These are phyloP conservation scores for Astrocystis sublimbata DNA, from an alignment of 495 filamentous ascomycete species.

Conservation along the genomic window DNA sequence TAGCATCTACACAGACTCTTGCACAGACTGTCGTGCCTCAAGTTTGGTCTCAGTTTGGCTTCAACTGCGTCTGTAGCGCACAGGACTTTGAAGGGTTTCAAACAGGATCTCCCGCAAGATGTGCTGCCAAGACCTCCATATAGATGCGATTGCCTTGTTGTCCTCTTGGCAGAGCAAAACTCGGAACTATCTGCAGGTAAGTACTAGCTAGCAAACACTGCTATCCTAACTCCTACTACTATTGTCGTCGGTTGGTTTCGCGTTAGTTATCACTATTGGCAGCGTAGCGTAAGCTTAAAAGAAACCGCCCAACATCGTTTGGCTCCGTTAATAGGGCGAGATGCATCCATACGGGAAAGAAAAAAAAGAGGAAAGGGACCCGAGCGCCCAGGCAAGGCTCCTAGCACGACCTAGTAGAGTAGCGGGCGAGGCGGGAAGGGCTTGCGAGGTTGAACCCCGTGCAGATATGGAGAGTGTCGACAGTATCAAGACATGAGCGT, in stretches of 20 bases:
- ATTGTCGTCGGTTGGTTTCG: background rate
- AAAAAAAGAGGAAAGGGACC: too few relatives aligned
- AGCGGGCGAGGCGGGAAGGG: too few relatives aligned
- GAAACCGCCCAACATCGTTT: background rate
- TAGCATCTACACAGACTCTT: too few relatives aligned
- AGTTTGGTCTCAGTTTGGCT: too few relatives aligned
- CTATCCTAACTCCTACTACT: too few relatives aligned
- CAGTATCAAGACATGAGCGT: too few relatives aligned
- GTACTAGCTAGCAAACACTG: too few relatives aligned
- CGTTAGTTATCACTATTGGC: background rate
- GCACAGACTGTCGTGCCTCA: background rate
- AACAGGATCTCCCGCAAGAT: conserved; percentile 10
- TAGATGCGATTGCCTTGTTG: background rate
- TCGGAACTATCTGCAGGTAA: background rate
- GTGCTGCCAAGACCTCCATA: background rate
- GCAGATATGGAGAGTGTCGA: too few relatives aligned
- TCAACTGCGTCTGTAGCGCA: background rate
- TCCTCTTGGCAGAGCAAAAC: conserved; percentile 6
- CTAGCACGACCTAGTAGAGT: too few relatives aligned
- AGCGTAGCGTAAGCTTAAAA: background rate
- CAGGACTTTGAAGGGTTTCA: background rate
- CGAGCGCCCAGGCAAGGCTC: too few relatives aligned
- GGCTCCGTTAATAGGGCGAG: background rate
- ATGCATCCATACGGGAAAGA: background rate
- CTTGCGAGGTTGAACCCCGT: too few relatives aligned